Evolutionary conservation across 2,329 filamentous ascomycete genomes (phyloP), one percentile per base, ranked within the genome.

Genomic region (Aureobasidium sp.): DNA sequence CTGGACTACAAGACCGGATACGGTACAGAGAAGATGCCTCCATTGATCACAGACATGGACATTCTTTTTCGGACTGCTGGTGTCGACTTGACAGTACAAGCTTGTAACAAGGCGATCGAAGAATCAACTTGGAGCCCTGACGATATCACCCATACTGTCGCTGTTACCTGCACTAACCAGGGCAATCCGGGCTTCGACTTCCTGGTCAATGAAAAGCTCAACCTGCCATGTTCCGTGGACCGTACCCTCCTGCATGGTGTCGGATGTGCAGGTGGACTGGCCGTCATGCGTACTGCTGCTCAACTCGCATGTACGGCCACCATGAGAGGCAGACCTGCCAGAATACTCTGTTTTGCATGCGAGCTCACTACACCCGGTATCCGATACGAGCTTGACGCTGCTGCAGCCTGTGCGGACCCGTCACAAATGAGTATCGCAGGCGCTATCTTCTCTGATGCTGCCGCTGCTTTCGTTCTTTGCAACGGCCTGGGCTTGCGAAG

Each of bases 361-460:
- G 85, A 88, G 69, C 65, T 78, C 0, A 75, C 73, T 49, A 76
- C 71, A 39, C 66, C 81, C 1, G 74, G 88, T 68, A 81, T 85
- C 6, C 77, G 85, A 45, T 86, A 83, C 66, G 87, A 89, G 71
- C 73, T 90, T 50, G 53, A 57, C 1, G 64, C 54, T 19, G 64
- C 37, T 1, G 65, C 64, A 2, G 61, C 57, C 15, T 40, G 44
- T 81, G 88, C 64, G 84, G 81, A 70, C 81, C 87, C 69, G 17
- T 81, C 87, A 66, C 78, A 86, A 63, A 82, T 85, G 12, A 78
- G 85, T 35, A 87, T 90, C 67, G 87, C 85, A 1, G 78, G 84
- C 1, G 82, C 82, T 15, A 73, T 90, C 2, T 90, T 90, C 70
- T 88, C 85, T 22, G 87, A 90, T 70, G 88, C 84, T 65, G 86